Percentiles rank a stretch among this genome's conserved stretches.
Evolutionary conservation across 2,329 filamentous ascomycete genomes (phyloP).

Genomic region (Helotiales sp.): DNA sequence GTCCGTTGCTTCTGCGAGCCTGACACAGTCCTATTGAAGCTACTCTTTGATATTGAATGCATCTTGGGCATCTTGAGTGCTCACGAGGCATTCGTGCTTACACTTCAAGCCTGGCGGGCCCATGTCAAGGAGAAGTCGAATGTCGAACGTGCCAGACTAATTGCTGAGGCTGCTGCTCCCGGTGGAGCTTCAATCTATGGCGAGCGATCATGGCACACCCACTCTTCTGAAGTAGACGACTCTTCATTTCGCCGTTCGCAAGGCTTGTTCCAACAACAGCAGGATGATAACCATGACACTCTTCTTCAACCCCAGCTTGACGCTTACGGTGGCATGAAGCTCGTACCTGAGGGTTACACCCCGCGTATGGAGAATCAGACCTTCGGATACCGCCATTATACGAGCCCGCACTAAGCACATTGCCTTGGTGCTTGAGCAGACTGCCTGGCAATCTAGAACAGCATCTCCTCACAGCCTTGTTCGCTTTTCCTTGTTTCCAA

Average conservation of each 20-base stretch:
- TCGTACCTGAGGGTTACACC: conserved; percentile 25
- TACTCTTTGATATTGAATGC: conserved; percentile 47
- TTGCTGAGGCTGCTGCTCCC: conserved; percentile 8
- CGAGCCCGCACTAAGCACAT: too few species aligned
- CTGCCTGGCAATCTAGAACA: too few species aligned
- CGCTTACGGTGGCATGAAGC: conserved; percentile 26
- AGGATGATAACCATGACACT: too few species aligned
- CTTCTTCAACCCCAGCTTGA: conserved; percentile 5
- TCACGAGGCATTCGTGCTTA: conserved; percentile 25
- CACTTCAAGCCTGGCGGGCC: conserved; percentile 31
- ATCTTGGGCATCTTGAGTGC: conserved; percentile 48
- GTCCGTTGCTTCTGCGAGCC: conserved; percentile 50
- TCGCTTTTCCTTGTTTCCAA: too few species aligned
- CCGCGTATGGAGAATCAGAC: too few species aligned
- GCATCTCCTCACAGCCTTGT: too few species aligned
- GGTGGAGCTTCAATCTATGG: conserved; percentile 2
- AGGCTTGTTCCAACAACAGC: too few species aligned
- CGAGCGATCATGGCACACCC: conserved; percentile 13
- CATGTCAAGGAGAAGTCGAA: conserved; percentile 25
- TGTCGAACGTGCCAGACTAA: conserved; percentile 23
- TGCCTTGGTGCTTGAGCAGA: too few species aligned
- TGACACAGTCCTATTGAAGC: conserved; percentile 48
- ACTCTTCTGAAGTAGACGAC: conserved; percentile 6
- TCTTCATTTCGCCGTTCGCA: too few species aligned
- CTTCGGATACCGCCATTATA: too few species aligned